Conservation (phyloP, 2,329 filamentous ascomycete species). For the Sclerotinia sclerotiorum region DNA sequence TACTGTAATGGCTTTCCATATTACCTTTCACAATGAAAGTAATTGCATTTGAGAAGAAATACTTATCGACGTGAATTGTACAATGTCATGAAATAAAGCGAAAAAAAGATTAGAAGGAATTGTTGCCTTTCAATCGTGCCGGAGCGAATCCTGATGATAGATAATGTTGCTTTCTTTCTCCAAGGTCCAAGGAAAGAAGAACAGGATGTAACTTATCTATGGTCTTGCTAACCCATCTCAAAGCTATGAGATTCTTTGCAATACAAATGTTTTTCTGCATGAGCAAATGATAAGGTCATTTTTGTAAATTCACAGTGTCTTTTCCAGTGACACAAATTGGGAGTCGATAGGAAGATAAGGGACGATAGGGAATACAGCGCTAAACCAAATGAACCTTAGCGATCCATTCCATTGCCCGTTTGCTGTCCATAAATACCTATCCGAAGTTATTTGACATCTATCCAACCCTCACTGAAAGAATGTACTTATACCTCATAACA, state of each 20-base stretch:
- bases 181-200: background rate
- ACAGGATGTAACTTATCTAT: background rate
- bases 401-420: background rate
- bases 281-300: background rate
- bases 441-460: background rate
- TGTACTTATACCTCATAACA: background rate
- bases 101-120: background rate
- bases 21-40: background rate
- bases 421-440: background rate
- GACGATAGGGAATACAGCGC: background rate
- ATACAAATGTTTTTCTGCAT: background rate
- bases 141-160: background rate
- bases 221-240: background rate
- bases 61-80: background rate
- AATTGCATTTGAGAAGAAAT: background rate
- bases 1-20: slow-evolving; percentile 10
- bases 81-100: background rate
- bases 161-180: background rate
- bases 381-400: slow-evolving; percentile 7
- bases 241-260: background rate
- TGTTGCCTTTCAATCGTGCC: background rate
- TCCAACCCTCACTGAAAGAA: background rate
- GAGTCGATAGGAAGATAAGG: background rate
- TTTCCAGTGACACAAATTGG: background rate
- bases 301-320: background rate